Percentiles rank a stretch among this genome's conserved stretches.
These are phyloP conservation scores for Scenedesmus sp. DNA, from an alignment of 163 green algal genomes.

Conservation along the genomic window DNA sequence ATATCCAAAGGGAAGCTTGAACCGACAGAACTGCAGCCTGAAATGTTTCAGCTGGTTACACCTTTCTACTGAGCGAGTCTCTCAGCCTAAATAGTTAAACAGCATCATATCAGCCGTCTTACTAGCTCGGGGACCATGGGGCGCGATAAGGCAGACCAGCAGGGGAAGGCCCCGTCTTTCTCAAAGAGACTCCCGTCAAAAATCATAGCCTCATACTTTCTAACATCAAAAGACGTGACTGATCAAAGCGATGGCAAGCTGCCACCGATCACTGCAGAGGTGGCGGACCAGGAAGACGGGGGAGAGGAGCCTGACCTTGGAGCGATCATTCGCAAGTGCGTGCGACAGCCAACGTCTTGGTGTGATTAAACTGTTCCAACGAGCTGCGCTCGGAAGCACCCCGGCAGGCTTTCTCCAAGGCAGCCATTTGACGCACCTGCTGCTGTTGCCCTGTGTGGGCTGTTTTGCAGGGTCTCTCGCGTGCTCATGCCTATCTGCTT, in stretches of 20 bases:
- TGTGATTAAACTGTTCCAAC: background rate
- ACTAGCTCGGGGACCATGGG: background rate
- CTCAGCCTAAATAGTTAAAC: background rate
- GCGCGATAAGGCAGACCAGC: background rate
- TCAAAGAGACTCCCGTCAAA: background rate
- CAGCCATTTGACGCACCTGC: background rate
- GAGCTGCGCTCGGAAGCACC: background rate
- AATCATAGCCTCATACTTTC: background rate
- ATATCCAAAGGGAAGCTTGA: too few species aligned
- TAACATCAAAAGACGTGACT: background rate
- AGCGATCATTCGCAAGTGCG: background rate
- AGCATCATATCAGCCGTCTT: background rate
- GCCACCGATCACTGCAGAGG: background rate
- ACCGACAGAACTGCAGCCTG: too few species aligned
- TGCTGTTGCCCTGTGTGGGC: background rate
- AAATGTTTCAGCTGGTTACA: too few species aligned
- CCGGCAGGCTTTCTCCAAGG: background rate
- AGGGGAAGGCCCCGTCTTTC: background rate
- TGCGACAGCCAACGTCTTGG: background rate
- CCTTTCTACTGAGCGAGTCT: background rate
- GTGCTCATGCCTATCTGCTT: conserved; percentile 32
- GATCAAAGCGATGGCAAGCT: background rate
- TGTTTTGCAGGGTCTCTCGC: conserved; percentile 3
- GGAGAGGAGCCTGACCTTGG: background rate
- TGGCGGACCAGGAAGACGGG: background rate